Evolutionary conservation across 177 flowering plant species (phyloP), one percentile per base, ranked within the genome.

Genomic region (Tripterygium wilfordii): DNA sequence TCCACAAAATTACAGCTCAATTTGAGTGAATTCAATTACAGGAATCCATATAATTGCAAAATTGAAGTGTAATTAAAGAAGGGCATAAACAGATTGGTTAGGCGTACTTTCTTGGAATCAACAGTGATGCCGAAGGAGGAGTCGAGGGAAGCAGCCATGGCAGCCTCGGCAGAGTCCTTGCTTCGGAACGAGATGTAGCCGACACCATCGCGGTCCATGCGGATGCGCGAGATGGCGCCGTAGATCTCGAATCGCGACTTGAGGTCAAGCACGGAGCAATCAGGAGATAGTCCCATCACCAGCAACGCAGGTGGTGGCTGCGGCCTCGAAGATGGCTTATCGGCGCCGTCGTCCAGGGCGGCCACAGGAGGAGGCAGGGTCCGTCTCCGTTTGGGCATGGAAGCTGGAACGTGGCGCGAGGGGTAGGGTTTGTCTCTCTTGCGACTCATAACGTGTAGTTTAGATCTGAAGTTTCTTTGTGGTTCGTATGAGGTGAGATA

Each of bases 191-290:
- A 74, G 59, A 90, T 31, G 54, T 63, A 71, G 23, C 79, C 96
- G 29, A 71, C 56, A 4, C 72, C 78, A 16, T 61, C 57, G 8
- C 66, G 68, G 52, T 84, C 88, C 51, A 90, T 75, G 21, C 82
- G 77, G 59, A 80, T 73, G 17, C 96, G 77, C 12, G 94, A 77
- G 38, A 90, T 71, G 12, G 69, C 28, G 8, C 94, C 94, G 61
- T 80, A 86, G 64, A 85, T 76, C 75, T 80, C 81, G 62, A 90
- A 77, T 36, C 91, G 72, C n/a, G 94, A 75, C 45, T 86, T 86
- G 36, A 84, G 64, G 61, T 86, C 88, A 18, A 86, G 76, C 33
- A 86, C 82, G 2, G 88, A 80, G 71, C 83, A 77, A 19, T 50
- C 66, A 0, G 54, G 37, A 10, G 82, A 47, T 8, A 89, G 70